Evolutionary conservation across 768 basidiomycete genomes (phyloP), one percentile per base, ranked within the genome.

Genomic region (Chlorophyllum brunneum): DNA sequence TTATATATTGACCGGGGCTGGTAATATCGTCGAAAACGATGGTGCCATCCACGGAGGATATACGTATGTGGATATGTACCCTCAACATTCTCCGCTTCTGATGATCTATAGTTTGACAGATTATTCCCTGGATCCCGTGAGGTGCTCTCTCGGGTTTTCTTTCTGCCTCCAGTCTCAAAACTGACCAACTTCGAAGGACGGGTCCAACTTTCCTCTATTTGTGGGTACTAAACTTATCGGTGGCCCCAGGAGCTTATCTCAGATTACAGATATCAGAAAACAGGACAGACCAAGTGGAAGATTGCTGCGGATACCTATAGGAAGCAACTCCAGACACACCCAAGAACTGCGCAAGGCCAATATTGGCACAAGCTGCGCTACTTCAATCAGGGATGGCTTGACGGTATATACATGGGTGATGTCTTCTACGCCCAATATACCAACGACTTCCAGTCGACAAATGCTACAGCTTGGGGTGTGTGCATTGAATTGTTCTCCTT

Each of bases 401-500:
- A 74, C 48, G 73, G 74, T 2, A 69, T 75, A 15, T 76, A 75
- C 60, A 75, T 76, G 74, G 73, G 71, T 16, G 72, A 73, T 26
- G 55, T 73, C 1, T 75, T 75, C 60, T 75, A 75, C 55, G 68
- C 73, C 1, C 61, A 66, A 50, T 76, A 75, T 56, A 71, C 68
- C 1, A 57, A 65, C 13, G 55, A 53, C 23, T 70, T 74, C 55
- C 66, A 76, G 42, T 51, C 63, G 1, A 57, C 54, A 8, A 75
- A 74, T 50, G 23, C 51, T 10, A 68, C 71, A 5, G 74, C 74
- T 5, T 75, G 70, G 69, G 59, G 71, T 70, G 49, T 8, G 69
- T 63, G 10, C 9, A 10, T n/a, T 7, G 15, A 15, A 5, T 30
- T 5, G 22, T 41, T n/a, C 7, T 0, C 11, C 15, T 16, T 30